Conservation (phyloP, 2,329 filamentous ascomycete genomes). For the Aspergillus sojae region DNA sequence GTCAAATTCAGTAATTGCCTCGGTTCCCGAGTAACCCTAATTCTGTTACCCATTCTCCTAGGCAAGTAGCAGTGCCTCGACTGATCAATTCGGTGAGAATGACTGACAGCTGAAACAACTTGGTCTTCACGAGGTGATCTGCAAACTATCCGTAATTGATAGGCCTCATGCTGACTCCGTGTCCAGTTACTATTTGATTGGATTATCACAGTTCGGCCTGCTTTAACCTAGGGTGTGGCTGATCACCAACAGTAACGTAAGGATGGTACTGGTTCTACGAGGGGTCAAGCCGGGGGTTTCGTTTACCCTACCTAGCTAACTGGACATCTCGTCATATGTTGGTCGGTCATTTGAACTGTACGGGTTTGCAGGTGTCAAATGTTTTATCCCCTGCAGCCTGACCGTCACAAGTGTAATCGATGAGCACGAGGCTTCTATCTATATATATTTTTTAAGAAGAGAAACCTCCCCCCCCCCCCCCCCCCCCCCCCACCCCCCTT, state of each 20-base stretch:
- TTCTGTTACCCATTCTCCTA: neutral
- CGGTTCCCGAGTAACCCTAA: slow-evolving; percentile 3
- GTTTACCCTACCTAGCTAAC: neutral
- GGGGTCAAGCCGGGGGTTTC: neutral
- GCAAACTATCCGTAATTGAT: neutral
- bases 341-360: neutral
- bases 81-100: neutral
- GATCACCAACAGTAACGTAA: neutral
- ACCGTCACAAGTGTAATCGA: neutral
- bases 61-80: neutral
- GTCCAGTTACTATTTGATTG: neutral
- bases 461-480: too few species aligned
- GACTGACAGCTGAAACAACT: neutral
- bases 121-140: neutral
- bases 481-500: too few species aligned
- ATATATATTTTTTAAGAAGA: too few species aligned
- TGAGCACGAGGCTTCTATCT: neutral
- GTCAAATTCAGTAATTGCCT: slow-evolving; percentile 2
- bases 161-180: neutral
- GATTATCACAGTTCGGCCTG: neutral
- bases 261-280: neutral
- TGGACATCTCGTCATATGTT: neutral
- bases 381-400: neutral
- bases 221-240: neutral
- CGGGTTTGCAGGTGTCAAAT: neutral